Conservation (phyloP, 345 rosid genomes). For the Corymbia maculata region DNA sequence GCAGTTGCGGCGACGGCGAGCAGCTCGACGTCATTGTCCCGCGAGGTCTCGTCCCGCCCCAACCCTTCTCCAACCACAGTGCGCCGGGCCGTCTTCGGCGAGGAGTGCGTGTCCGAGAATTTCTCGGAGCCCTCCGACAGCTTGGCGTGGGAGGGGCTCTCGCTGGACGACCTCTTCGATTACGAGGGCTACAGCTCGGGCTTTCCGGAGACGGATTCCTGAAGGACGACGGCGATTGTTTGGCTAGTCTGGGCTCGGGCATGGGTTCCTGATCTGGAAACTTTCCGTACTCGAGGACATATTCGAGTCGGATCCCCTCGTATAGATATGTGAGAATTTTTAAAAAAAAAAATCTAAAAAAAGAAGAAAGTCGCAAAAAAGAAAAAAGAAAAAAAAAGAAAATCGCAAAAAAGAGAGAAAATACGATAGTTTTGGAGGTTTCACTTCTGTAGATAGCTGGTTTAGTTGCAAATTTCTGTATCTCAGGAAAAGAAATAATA, state of each 20-base stretch:
- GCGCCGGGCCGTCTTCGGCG: slow-evolving; percentile 46
- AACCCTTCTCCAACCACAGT: slow-evolving; percentile 65
- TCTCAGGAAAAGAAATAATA: slow-evolving; percentile 9
- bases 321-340: neutral
- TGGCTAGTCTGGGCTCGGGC: slow-evolving; percentile 20
- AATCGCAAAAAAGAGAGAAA: too few relatives aligned
- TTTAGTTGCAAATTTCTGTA: slow-evolving; percentile 40
- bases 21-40: slow-evolving; percentile 30
- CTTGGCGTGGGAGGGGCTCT: slow-evolving; percentile 15
- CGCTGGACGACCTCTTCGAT: slow-evolving; percentile 36
- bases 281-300: slow-evolving; percentile 58
- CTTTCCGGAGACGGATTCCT: slow-evolving; percentile 10
- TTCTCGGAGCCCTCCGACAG: slow-evolving; percentile 34
- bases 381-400: too few relatives aligned
- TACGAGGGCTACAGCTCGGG: slow-evolving; percentile 34
- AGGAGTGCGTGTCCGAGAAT: slow-evolving; percentile 22
- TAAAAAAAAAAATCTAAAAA: slow-evolving; percentile 1
- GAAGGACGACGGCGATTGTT: slow-evolving; percentile 18
- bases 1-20: neutral
- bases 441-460: neutral
- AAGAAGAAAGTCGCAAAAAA: too few relatives aligned
- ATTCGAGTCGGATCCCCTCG: slow-evolving; percentile 61
- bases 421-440: neutral
- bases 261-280: slow-evolving; percentile 24
- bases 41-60: slow-evolving; percentile 33